These are phyloP conservation scores for Kodamaea fukazawae DNA, from an alignment of 805 yeast species.

Conservation along the genomic window DNA sequence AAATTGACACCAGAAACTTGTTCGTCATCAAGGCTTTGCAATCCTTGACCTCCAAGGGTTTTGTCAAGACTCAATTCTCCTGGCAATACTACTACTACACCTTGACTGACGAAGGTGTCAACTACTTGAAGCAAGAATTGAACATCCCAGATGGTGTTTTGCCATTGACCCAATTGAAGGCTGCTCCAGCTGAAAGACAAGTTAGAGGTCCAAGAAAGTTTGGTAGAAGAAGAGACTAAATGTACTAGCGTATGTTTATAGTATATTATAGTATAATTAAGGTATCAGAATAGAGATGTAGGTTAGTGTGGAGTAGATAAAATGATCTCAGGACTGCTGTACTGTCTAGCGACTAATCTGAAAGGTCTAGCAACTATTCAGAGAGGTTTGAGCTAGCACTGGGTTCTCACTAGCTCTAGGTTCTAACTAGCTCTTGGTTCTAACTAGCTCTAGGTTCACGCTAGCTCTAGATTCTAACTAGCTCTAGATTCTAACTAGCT, in stretches of 20 bases:
- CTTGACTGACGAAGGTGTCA: constrained; percentile 99
- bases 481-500: no score
- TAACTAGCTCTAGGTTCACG: no score
- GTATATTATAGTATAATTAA: constrained; percentile 2
- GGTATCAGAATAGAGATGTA: constrained; percentile 1
- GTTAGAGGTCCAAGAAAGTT: constrained; percentile 44
- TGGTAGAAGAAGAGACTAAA: constrained; percentile 33
- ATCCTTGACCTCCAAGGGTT: constrained; percentile 98
- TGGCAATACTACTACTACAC: constrained; percentile 99
- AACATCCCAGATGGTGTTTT: constrained; percentile 98
- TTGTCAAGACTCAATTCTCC: constrained; percentile 99
- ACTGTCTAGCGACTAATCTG: no score
- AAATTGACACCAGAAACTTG: constrained; percentile 96
- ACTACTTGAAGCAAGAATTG: constrained; percentile 95
- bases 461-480: no score
- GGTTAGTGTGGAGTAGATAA: not conserved
- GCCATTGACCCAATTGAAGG: constrained; percentile 97
- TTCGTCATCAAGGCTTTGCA: constrained; percentile 98
- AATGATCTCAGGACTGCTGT: no score
- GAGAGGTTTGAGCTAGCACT: no score
- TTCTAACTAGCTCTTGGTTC: no score
- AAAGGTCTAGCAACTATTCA: no score
- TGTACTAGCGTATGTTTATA: constrained; percentile 10
- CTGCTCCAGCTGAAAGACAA: constrained; percentile 81
- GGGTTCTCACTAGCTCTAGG: no score